Percentiles rank a stretch among this genome's conserved stretches.
Conservation (phyloP, 441 rosid genomes). For the Pelargonium fulgidum region DNA sequence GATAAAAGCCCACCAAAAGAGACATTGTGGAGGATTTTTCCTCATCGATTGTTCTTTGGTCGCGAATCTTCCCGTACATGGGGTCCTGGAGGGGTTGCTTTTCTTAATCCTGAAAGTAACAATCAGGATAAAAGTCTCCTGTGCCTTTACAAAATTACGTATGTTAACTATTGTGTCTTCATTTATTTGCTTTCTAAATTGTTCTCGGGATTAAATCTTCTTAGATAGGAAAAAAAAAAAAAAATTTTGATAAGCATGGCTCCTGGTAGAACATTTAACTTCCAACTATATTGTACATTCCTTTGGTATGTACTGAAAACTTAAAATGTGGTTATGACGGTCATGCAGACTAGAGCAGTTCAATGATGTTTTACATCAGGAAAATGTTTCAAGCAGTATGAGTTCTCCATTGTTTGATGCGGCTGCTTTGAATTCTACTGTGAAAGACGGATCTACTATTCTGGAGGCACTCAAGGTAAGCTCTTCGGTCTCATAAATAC, state of each 20-base stretch:
- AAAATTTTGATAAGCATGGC: not conserved
- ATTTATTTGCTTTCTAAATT: conserved; percentile 6
- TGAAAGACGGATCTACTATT: conserved; percentile 37
- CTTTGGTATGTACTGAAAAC: not conserved
- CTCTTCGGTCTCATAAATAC: not conserved
- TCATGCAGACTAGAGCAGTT: conserved; percentile 80
- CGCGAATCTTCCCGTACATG: conserved; percentile 46
- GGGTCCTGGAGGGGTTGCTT: conserved; percentile 93
- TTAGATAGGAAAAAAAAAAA: not conserved
- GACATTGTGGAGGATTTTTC: conserved; percentile 57
- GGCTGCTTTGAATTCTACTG: conserved; percentile 33
- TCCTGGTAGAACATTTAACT: not conserved
- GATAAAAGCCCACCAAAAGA: conserved; percentile 72
- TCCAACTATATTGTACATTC: not conserved
- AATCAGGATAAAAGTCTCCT: conserved; percentile 39
- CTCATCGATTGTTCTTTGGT: conserved; percentile 77
- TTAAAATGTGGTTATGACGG: not conserved
- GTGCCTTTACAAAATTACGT: conserved; percentile 82
- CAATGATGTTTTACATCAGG: conserved; percentile 82
- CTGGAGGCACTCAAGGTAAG: conserved; percentile 62
- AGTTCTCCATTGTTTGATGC: conserved; percentile 49
- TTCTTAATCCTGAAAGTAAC: conserved; percentile 50
- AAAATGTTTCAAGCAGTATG: conserved; percentile 37
- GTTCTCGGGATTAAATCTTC: not conserved
- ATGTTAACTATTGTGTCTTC: conserved; percentile 23